These are phyloP conservation scores for Acrasis kona DNA, from an alignment of 78 protist genomes.

Conservation along the genomic window DNA sequence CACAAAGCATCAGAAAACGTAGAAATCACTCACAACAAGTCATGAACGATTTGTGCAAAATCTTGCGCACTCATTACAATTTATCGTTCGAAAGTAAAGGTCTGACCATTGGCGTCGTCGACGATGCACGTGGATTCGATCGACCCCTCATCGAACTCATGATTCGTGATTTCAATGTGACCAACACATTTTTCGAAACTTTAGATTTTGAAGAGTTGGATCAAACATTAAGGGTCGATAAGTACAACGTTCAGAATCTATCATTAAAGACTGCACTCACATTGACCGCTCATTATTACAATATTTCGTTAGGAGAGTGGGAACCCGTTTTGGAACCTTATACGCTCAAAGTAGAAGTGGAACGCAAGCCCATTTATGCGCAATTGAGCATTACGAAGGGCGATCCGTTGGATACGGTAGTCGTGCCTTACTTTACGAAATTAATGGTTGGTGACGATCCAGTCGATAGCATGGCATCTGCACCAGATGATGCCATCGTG, in stretches of 20 bases:
- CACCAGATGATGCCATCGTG: too few species aligned
- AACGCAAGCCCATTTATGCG: background rate
- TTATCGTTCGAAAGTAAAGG: background rate
- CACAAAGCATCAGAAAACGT: background rate
- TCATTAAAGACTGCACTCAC: too few species aligned
- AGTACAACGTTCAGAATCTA: too few species aligned
- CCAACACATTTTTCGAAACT: background rate
- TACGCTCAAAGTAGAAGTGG: background rate
- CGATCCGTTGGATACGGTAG: background rate
- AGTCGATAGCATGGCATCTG: too few species aligned
- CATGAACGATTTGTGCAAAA: too few species aligned
- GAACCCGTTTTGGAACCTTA: background rate
- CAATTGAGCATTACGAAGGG: background rate
- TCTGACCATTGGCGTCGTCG: background rate
- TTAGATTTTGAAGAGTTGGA: background rate
- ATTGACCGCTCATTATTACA: background rate
- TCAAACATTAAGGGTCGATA: background rate
- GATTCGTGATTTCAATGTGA: background rate
- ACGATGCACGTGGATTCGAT: background rate
- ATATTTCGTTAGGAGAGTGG: background rate
- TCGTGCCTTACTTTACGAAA: too few species aligned
- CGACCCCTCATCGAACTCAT: background rate
- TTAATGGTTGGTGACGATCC: too few species aligned
- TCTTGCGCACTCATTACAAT: too few species aligned
- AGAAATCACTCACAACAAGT: background rate